Evolutionary conservation across 2,329 filamentous ascomycete species (phyloP).

Genomic region (Fusarium temperatum): DNA sequence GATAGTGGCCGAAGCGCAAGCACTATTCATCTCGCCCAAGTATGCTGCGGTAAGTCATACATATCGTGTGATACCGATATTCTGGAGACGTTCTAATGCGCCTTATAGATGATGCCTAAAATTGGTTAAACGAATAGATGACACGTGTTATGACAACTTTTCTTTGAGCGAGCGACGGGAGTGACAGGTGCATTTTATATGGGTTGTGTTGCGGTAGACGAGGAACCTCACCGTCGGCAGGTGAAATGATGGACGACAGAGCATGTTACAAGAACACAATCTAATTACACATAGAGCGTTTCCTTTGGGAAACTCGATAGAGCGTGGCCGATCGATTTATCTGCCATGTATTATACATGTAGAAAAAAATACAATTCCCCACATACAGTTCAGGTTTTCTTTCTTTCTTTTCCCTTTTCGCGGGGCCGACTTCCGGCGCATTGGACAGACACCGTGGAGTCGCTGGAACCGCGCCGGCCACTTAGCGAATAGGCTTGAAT

Average conservation of each 20-base stretch:
- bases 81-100: not conserved
- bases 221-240: not conserved
- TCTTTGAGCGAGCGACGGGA: slow-evolving; percentile 20
- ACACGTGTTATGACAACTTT: slow-evolving; percentile 13
- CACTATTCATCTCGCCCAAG: slow-evolving; percentile 88
- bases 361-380: not conserved
- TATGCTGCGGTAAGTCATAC: slow-evolving; percentile 73
- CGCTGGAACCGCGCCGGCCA: slow-evolving; percentile 10
- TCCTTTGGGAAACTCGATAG: not conserved
- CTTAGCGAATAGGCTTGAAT: slow-evolving; percentile 21
- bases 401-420: not conserved
- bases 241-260: not conserved
- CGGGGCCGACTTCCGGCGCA: slow-evolving; percentile 40
- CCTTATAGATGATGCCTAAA: slow-evolving; percentile 46
- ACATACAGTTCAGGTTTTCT: not conserved
- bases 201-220: slow-evolving; percentile 1
- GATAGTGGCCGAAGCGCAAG: slow-evolving; percentile 83
- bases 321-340: not conserved
- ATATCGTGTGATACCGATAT: not conserved
- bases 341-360: not conserved
- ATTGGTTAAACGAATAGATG: slow-evolving; percentile 34
- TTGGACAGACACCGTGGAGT: slow-evolving; percentile 17
- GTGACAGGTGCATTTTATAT: slow-evolving; percentile 14
- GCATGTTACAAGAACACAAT: slow-evolving; percentile 4
- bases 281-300: slow-evolving; percentile 17